Evolutionary conservation across 257 asterid genomes (phyloP).

Genomic region (Solanum okadae): DNA sequence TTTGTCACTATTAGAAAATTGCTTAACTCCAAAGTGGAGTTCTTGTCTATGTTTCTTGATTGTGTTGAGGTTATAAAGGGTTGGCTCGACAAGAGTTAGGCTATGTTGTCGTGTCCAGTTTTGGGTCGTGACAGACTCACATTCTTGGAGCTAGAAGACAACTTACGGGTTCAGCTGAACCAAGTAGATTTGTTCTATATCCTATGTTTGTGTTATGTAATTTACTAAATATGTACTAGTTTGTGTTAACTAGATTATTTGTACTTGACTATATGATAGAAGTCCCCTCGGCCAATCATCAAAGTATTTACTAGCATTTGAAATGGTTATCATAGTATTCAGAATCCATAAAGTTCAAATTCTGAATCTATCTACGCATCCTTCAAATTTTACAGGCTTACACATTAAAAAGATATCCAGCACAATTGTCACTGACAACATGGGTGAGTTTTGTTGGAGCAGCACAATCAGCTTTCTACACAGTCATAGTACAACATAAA

Average conservation of each 20-base stretch:
- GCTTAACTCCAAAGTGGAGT: too few species aligned
- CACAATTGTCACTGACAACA: slow-evolving; percentile 62
- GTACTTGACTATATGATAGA: too few species aligned
- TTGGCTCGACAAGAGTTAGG: not conserved
- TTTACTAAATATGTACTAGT: not conserved
- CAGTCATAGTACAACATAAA: slow-evolving; percentile 44
- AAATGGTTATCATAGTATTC: not conserved
- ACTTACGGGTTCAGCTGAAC: not conserved
- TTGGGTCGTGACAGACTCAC: not conserved
- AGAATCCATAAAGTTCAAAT: not conserved
- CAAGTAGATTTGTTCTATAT: not conserved
- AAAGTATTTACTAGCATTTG: not conserved
- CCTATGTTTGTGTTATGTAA: not conserved
- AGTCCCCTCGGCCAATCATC: rapidly evolving
- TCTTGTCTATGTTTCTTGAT: too few species aligned
- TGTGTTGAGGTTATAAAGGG: too few species aligned
- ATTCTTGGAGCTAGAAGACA: not conserved
- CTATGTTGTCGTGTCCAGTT: not conserved
- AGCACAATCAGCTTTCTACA: slow-evolving; percentile 64
- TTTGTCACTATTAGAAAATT: too few species aligned
- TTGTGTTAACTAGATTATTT: not conserved
- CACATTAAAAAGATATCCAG: slow-evolving; percentile 62
- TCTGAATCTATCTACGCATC: rapidly evolving
- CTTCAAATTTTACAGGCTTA: slow-evolving; percentile 30
- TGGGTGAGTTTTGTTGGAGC: slow-evolving; percentile 80